Percentiles rank a stretch among this genome's conserved stretches.
Conservation (phyloP, 2,329 filamentous ascomycete species). For the Diaporthe australafricana region DNA sequence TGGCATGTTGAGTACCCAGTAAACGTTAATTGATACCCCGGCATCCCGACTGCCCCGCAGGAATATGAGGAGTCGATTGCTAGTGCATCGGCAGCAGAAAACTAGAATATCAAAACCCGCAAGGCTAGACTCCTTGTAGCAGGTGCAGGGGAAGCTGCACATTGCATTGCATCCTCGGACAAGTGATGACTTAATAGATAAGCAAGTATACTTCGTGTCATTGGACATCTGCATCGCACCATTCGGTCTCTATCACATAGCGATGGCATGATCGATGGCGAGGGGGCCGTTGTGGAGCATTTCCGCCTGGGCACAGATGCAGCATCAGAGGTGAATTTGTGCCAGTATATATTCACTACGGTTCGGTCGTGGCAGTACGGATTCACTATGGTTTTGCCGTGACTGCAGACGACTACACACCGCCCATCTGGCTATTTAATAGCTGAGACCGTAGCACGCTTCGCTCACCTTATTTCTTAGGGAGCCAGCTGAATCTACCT, state of each 20-base stretch:
- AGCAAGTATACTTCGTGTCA: not conserved
- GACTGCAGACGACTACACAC: too few relatives aligned
- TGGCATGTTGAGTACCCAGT: slow-evolving; percentile 15
- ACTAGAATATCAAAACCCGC: not conserved
- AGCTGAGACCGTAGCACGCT: too few relatives aligned
- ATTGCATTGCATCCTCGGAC: not conserved
- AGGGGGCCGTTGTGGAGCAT: not conserved
- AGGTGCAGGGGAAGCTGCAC: not conserved
- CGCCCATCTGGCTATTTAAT: too few relatives aligned
- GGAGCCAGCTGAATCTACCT: too few relatives aligned
- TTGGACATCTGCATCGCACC: slow-evolving; percentile 6
- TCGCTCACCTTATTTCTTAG: too few relatives aligned
- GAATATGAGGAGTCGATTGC: not conserved
- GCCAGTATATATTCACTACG: too few relatives aligned
- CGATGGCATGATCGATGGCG: not conserved
- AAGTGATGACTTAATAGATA: slow-evolving; percentile 27
- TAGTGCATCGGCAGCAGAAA: slow-evolving; percentile 3
- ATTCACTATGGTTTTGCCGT: too few relatives aligned
- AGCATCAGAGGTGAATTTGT: too few relatives aligned
- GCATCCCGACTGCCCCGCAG: not conserved
- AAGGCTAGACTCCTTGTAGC: slow-evolving; percentile 15
- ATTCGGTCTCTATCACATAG: not conserved
- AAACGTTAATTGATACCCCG: not conserved
- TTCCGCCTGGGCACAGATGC: not conserved
- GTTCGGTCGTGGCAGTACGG: too few relatives aligned